phyloP scores from a whole-genome alignment of 2,329 filamentous ascomycete genomes.

The Monosporascus sp. region DNA sequence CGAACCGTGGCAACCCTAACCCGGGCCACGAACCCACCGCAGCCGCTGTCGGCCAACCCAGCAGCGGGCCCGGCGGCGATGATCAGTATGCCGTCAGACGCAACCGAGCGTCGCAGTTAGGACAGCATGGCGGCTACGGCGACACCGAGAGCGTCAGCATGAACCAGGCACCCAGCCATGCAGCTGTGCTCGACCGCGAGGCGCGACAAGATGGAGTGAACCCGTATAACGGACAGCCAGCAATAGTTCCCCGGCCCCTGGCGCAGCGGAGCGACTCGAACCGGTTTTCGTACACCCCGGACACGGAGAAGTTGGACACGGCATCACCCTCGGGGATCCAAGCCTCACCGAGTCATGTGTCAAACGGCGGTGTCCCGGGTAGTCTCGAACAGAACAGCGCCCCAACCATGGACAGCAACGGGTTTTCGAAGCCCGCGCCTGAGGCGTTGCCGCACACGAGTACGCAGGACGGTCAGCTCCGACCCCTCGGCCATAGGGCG shows the following conservation, averaged over 20 bases:
- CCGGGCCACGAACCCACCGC: conserved; percentile 55
- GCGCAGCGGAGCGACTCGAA: conserved; percentile 9
- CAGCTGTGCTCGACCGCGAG: conserved; percentile 43
- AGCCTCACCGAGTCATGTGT: conserved; percentile 11
- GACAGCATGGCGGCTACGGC: conserved; percentile 35
- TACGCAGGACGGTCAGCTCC: conserved; percentile 12
- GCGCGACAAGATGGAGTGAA: conserved; percentile 52
- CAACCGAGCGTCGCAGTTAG: conserved; percentile 14
- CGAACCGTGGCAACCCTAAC: conserved; percentile 6
- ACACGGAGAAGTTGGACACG: conserved; percentile 12
- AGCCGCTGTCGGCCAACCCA: conserved; percentile 51
- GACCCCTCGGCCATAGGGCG: conserved; percentile 13
- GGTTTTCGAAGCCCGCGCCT: conserved; percentile 11
- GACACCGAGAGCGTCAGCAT: conserved; percentile 40
- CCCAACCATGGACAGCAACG: conserved; percentile 6
- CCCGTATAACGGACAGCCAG: conserved; percentile 47
- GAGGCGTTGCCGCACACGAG: conserved; percentile 3
- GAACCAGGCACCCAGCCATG: conserved; percentile 45
- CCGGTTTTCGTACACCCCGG: conserved; percentile 12
- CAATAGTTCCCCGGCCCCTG: conserved; percentile 11
- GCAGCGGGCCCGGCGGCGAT: conserved; percentile 29
- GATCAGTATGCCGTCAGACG: conserved; percentile 23
- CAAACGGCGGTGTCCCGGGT: conserved; percentile 1
- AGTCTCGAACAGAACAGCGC: conserved; percentile 9
- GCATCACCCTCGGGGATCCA: conserved; percentile 15